These are phyloP conservation scores for Neofusicoccum laricinum DNA, from an alignment of 2,329 filamentous ascomycete genomes.

Conservation along the genomic window DNA sequence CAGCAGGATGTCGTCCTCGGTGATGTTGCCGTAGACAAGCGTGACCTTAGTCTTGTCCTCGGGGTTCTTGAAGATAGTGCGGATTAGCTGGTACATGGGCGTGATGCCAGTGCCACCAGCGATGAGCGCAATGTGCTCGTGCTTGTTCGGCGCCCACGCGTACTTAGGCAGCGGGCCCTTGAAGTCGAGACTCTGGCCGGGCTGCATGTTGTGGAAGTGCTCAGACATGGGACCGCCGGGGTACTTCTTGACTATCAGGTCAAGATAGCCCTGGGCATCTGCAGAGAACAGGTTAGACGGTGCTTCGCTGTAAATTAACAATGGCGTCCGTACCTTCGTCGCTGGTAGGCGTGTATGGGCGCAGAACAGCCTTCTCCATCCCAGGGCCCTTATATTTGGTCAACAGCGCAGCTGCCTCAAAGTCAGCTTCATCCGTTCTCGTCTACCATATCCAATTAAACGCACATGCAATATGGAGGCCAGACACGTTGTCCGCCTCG, in stretches of 20 bases:
- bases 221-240: constrained; percentile 86
- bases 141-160: constrained; percentile 85
- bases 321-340: constrained; percentile 65
- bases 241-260: constrained; percentile 91
- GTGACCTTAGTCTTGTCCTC: constrained; percentile 97
- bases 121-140: constrained; percentile 80
- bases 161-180: constrained; percentile 98
- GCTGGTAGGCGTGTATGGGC: constrained; percentile 89
- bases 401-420: constrained; percentile 64
- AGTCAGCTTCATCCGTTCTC: neutral
- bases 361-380: constrained; percentile 79
- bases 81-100: constrained; percentile 93
- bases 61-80: constrained; percentile 92
- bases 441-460: neutral
- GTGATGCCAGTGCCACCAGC: constrained; percentile 97
- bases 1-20: constrained; percentile 86
- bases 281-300: neutral
- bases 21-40: constrained; percentile 86
- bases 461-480: constrained; percentile 72
- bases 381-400: constrained; percentile 87
- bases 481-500: constrained; percentile 79
- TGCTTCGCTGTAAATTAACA: neutral
- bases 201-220: constrained; percentile 78
- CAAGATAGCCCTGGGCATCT: constrained; percentile 77
- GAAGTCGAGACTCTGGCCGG: constrained; percentile 80